Evolutionary conservation across 768 basidiomycete species (phyloP), one percentile per base, ranked within the genome.

Genomic region (Neoboletus brunneissimus): DNA sequence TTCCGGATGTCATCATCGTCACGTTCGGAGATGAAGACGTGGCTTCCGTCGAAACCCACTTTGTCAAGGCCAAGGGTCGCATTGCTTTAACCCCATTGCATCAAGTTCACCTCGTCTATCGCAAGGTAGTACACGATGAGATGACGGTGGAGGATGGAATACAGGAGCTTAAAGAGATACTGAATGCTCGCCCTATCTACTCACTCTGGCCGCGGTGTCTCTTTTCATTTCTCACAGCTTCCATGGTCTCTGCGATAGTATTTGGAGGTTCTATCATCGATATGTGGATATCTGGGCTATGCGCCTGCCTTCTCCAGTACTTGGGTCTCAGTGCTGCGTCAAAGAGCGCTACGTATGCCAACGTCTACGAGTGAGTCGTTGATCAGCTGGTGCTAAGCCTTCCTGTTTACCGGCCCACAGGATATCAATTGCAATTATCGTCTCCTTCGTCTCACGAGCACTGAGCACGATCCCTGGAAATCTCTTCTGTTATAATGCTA

Each of bases 321-420:
- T 77, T 94, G 43, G 90, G 91, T 37, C 75, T 94, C 47, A 87
- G 86, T 65, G 85, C 89, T 10, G 92, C 93, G 4, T 82, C 86
- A 61, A 92, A 89, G 73, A 94, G 88, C 63, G 81, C 89, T 1
- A 88, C 91, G 75, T 95, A 94, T 72, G 91, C 92, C n/a, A 95
- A 93, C 65, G 91, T 95, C 55, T 96, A 94, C 66, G 94, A 96
- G 94, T 94, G 69, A 71, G 91, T 77, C 23, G 6, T 32, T 44
- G 37, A 37, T 38, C 49, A 48, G 27, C 37, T 10, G 15, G n/a
- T 38, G 49, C 8, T 3, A n/a, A n/a, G 23, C 12, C 23, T 53
- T 23, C 41, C 29, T 51, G 31, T 27, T 42, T 34, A 49, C 22
- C 34, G 7, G 32, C 13, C 5, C 41, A 16, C 41, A 94, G 92